phyloP scores from a whole-genome alignment of 306 rosid species.

The Gleditsia sinensis region DNA sequence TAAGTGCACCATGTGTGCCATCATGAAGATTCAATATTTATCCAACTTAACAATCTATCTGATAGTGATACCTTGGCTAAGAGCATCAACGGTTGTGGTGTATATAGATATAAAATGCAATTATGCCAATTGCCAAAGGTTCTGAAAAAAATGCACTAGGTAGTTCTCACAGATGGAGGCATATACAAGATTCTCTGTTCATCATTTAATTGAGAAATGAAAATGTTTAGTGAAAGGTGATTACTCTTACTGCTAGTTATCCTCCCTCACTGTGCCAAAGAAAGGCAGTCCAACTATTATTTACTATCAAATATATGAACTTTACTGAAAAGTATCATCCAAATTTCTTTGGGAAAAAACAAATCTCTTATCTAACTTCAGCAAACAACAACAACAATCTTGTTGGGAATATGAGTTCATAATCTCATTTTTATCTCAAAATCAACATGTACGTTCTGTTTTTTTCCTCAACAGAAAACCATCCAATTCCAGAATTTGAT shows the following conservation, averaged over 20 bases:
- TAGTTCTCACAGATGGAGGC: background rate
- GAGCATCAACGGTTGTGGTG: too few species aligned
- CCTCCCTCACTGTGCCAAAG: background rate
- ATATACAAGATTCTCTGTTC: background rate
- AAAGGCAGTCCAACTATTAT: constrained; percentile 3
- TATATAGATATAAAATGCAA: too few species aligned
- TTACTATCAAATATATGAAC: constrained; percentile 1
- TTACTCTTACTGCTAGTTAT: background rate
- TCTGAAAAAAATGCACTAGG: background rate
- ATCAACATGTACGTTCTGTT: background rate
- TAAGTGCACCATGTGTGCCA: too few species aligned
- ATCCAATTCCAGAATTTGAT: constrained; percentile 3
- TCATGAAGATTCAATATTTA: too few species aligned
- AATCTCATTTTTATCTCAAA: background rate
- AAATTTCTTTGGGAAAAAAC: too few species aligned
- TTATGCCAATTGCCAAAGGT: background rate
- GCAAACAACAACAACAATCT: background rate
- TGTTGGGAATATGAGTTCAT: background rate
- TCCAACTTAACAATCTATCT: too few species aligned
- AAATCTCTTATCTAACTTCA: background rate
- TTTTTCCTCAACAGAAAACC: background rate
- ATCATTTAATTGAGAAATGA: background rate
- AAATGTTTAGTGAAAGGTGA: background rate
- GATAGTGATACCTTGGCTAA: too few species aligned
- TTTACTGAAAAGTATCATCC: too few species aligned